Conservation (phyloP, 257 asterid species). For the Parsonsia alboflavescens region DNA sequence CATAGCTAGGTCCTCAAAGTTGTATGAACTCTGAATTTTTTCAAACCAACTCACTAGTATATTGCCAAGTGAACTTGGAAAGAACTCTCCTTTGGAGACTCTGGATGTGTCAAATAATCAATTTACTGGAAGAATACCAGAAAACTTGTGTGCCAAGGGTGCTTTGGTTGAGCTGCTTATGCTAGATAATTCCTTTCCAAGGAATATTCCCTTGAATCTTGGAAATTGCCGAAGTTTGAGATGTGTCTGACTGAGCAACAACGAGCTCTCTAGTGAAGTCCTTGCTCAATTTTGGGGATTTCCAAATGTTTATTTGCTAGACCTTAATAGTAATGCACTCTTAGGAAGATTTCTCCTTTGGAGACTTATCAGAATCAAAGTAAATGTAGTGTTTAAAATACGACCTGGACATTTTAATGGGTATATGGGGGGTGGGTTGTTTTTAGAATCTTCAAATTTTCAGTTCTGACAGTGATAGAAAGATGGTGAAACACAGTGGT, state of each 20-base stretch:
- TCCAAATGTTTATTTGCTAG: conserved; percentile 63
- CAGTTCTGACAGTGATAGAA: no score
- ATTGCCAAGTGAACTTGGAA: conserved; percentile 66
- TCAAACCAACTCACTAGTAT: conserved; percentile 46
- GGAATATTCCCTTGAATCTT: conserved; percentile 52
- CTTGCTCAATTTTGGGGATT: conserved; percentile 68
- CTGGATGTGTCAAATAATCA: conserved; percentile 51
- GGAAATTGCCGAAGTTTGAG: conserved; percentile 48
- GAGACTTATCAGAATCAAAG: no score
- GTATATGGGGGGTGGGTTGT: no score
- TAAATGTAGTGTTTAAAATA: no score
- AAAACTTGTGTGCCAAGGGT: conserved; percentile 47
- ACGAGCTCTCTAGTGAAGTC: conserved; percentile 48
- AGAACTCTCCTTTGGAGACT: conserved; percentile 43
- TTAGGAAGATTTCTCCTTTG: no score
- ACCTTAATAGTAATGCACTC: conserved; percentile 41
- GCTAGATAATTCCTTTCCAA: conserved; percentile 47
- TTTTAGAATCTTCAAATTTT: no score
- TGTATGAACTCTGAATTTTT: conserved; percentile 52
- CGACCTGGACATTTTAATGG: no score
- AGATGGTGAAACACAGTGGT: no score
- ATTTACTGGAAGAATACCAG: conserved; percentile 55
- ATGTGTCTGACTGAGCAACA: conserved; percentile 48
- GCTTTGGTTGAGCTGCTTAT: conserved; percentile 39
- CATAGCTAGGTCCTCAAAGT: conserved; percentile 53